These are phyloP conservation scores for Saccharomycopsis lassenensis DNA, from an alignment of 805 yeast genomes.

Conservation along the genomic window DNA sequence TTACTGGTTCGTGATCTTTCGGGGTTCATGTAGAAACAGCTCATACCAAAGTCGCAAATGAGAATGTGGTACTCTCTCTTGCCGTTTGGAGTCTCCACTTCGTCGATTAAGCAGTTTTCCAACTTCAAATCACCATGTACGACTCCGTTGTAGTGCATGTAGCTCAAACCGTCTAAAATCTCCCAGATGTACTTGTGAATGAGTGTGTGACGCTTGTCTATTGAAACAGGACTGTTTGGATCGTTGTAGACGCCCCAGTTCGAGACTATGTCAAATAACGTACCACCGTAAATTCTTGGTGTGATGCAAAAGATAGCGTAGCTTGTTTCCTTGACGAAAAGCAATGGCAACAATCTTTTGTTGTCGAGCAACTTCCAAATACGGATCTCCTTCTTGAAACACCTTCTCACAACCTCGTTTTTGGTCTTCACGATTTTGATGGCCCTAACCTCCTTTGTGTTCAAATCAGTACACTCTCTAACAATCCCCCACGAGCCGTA, in stretches of 20 bases:
- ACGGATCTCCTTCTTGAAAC: slow-evolving; percentile 58
- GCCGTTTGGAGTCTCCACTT: slow-evolving; percentile 22
- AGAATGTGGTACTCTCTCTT: slow-evolving; percentile 32
- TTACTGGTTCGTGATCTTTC: slow-evolving; percentile 13
- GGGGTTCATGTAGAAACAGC: slow-evolving; percentile 23
- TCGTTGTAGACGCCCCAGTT: slow-evolving; percentile 45
- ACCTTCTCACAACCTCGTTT: slow-evolving; percentile 39
- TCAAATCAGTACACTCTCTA: slow-evolving; percentile 44
- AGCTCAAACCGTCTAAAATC: slow-evolving; percentile 46
- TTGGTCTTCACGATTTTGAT: slow-evolving; percentile 52
- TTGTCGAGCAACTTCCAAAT: slow-evolving; percentile 69
- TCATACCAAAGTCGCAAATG: slow-evolving; percentile 89
- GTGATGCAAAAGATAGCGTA: slow-evolving; percentile 63
- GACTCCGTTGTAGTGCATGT: slow-evolving; percentile 51
- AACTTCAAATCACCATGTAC: slow-evolving; percentile 79
- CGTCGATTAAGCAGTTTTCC: slow-evolving; percentile 64
- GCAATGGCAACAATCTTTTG: slow-evolving; percentile 50
- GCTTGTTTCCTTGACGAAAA: slow-evolving; percentile 50
- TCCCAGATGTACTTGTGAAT: slow-evolving; percentile 37
- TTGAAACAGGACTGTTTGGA: slow-evolving; percentile 21
- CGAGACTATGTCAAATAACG: slow-evolving; percentile 65
- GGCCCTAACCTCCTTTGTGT: slow-evolving; percentile 34
- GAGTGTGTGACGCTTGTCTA: slow-evolving; percentile 26
- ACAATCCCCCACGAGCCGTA: slow-evolving; percentile 88
- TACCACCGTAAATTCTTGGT: slow-evolving; percentile 60